Percentiles rank a stretch among this genome's conserved stretches.
phyloP scores from a whole-genome alignment of 768 basidiomycete species.

The Harrya chromipes region DNA sequence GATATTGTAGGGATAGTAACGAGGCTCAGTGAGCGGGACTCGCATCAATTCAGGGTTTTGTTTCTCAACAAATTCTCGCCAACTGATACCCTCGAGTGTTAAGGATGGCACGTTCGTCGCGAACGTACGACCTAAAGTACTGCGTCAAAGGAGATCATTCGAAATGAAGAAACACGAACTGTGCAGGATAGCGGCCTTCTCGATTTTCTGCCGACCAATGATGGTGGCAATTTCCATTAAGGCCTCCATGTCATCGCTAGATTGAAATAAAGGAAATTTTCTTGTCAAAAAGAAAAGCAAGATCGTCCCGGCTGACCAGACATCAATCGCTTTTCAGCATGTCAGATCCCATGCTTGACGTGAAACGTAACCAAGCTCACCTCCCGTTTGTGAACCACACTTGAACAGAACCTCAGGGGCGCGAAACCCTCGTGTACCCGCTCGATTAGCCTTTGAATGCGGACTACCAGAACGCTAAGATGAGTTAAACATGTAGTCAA shows the following conservation, averaged over 20 bases:
- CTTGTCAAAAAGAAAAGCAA: conserved; percentile 87
- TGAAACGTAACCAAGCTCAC: conserved; percentile 43
- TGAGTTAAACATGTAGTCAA: neutral
- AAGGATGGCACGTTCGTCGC: conserved; percentile 86
- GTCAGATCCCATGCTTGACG: conserved; percentile 8
- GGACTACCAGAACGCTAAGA: conserved; percentile 45
- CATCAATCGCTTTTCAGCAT: conserved; percentile 73
- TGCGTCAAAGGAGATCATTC: conserved; percentile 3
- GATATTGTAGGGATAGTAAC: conserved; percentile 51
- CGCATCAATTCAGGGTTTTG: conserved; percentile 71
- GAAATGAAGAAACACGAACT: conserved; percentile 49
- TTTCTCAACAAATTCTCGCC: conserved; percentile 70
- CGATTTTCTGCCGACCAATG: conserved; percentile 80
- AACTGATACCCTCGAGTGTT: conserved; percentile 59
- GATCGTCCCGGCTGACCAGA: conserved; percentile 95
- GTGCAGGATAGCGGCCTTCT: conserved; percentile 82
- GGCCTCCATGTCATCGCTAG: conserved; percentile 91
- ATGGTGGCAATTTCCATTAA: conserved; percentile 92
- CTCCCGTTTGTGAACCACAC: conserved; percentile 89
- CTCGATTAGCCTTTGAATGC: conserved; percentile 88
- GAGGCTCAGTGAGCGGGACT: conserved; percentile 47
- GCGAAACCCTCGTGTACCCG: conserved; percentile 94
- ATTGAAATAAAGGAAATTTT: conserved; percentile 94
- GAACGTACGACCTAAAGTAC: conserved; percentile 73
- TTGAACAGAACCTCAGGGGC: conserved; percentile 96